Evolutionary conservation across 2,329 filamentous ascomycete species (phyloP).

Genomic region (Penicillium polonicum): DNA sequence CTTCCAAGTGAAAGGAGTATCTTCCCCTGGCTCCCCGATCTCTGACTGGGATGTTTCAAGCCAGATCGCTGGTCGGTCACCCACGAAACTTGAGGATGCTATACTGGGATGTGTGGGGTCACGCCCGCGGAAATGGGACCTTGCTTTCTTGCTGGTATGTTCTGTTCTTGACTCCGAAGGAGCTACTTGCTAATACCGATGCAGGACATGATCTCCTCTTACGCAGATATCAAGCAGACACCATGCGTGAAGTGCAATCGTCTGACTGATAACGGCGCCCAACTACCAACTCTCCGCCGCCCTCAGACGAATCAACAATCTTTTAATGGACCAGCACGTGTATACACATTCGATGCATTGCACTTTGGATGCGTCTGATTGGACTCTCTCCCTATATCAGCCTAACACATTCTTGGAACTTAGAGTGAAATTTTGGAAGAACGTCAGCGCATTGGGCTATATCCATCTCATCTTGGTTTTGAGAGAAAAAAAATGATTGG

Average conservation of each 20-base stretch:
- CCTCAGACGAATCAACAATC: conserved; percentile 19
- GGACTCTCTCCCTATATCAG: neutral
- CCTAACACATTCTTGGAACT: neutral
- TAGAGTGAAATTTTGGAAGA: neutral
- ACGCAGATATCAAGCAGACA: conserved; percentile 41
- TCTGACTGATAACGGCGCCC: conserved; percentile 39
- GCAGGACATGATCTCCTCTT: conserved; percentile 46
- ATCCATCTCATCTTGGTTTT: neutral
- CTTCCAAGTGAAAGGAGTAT: conserved; percentile 33
- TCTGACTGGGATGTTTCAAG: conserved; percentile 38
- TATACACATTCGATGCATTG: conserved; percentile 36
- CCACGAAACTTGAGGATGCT: conserved; percentile 35
- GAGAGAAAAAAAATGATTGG: neutral
- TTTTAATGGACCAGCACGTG: conserved; percentile 17
- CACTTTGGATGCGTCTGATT: conserved; percentile 34
- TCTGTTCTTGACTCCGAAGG: neutral
- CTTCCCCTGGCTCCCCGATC: conserved; percentile 16
- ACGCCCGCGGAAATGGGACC: conserved; percentile 40
- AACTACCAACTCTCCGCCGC: conserved; percentile 41
- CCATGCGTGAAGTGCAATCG: conserved; percentile 41
- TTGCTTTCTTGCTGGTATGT: conserved; percentile 41
- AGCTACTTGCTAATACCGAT: conserved; percentile 5
- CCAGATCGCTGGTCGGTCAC: conserved; percentile 24
- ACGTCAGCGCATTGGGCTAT: neutral
- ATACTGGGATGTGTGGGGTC: conserved; percentile 38